Evolutionary conservation across 129 eudicot species (phyloP).

Genomic region (Pseudognaphalium luteoalbum): DNA sequence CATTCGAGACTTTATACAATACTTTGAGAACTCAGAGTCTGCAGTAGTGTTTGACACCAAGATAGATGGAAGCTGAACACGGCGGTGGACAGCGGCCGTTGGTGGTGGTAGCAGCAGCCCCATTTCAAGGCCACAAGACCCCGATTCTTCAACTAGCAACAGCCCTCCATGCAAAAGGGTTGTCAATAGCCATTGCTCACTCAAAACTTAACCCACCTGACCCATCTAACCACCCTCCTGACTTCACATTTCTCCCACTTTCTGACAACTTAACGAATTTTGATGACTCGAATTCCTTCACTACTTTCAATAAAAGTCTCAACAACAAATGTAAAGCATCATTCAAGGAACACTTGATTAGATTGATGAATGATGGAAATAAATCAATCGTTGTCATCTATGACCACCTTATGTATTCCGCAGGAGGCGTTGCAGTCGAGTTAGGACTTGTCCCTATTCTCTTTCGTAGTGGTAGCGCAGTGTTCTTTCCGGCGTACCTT

Average conservation of each 20-base stretch:
- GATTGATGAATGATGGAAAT: conserved; percentile 28
- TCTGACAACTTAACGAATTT: conserved; percentile 27
- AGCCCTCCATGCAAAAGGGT: conserved; percentile 43
- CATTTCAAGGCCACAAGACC: conserved; percentile 48
- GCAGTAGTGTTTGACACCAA: neutral
- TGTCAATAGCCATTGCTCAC: conserved; percentile 48
- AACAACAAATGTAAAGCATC: conserved; percentile 38
- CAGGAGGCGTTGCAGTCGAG: conserved; percentile 39
- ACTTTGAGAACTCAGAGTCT: neutral
- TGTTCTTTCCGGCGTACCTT: conserved; percentile 22
- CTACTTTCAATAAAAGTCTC: conserved; percentile 9
- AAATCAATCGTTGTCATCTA: conserved; percentile 39
- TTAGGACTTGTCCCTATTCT: conserved; percentile 37
- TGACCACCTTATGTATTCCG: conserved; percentile 46
- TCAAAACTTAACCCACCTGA: conserved; percentile 41
- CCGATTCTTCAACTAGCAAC: conserved; percentile 47
- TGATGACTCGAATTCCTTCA: neutral
- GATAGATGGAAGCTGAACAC: conserved; percentile 31
- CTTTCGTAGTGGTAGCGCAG: conserved; percentile 34
- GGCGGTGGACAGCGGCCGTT: conserved; percentile 18
- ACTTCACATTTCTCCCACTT: conserved; percentile 44
- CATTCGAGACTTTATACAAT: neutral
- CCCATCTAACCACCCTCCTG: conserved; percentile 46
- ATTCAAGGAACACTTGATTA: conserved; percentile 36
- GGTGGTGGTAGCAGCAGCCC: conserved; percentile 40